Conservation (phyloP, 75 land plant genomes). For the Cupressus sempervirens region DNA sequence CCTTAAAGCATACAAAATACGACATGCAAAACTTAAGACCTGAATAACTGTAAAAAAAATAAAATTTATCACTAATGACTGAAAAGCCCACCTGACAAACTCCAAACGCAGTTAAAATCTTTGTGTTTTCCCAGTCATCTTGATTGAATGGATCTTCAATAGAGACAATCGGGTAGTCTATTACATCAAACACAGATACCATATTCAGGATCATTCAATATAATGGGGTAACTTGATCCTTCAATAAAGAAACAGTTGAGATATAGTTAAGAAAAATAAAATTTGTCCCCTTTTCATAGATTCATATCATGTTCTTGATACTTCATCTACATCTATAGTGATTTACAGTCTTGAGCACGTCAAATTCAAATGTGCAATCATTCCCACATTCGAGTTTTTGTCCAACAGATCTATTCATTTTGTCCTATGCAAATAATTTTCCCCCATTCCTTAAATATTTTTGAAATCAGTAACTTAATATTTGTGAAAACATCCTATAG, state of each 20-base stretch:
- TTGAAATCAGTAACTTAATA: background rate
- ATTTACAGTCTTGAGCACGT: background rate
- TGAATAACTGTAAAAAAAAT: background rate
- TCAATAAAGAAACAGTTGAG: background rate
- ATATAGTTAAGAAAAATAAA: background rate
- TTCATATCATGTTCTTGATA: background rate
- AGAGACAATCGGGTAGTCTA: constrained; percentile 90
- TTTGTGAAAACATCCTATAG: background rate
- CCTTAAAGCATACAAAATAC: background rate
- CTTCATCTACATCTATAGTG: background rate
- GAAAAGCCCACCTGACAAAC: constrained; percentile 68
- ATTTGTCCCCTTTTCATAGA: background rate
- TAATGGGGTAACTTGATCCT: background rate
- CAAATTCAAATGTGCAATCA: background rate
- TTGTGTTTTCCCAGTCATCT: constrained; percentile 97
- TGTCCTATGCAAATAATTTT: background rate
- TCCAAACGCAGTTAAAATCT: constrained; percentile 53
- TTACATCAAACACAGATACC: background rate
- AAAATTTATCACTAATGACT: constrained; percentile 3
- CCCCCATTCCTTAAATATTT: background rate
- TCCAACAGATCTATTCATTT: too few relatives aligned
- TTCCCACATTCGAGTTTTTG: background rate
- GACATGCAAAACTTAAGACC: background rate
- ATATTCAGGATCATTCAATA: constrained; percentile 8
- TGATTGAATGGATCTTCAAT: constrained; percentile 99